These are phyloP conservation scores for Eimeria necatrix DNA, from an alignment of 169 alveolate genomes.

Conservation along the genomic window DNA sequence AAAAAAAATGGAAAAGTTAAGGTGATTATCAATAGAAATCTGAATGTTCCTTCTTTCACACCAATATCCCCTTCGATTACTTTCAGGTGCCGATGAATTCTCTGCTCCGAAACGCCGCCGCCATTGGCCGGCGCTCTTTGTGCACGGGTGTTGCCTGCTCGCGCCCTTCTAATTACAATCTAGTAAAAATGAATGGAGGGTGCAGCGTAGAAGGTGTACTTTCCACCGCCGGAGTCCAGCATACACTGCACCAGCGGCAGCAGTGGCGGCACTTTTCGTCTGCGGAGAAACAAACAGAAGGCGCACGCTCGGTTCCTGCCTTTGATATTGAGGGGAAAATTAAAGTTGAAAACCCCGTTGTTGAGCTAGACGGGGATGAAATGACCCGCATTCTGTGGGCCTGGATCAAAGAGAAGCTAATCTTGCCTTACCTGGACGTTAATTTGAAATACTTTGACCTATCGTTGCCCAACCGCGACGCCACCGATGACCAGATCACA, in stretches of 20 bases:
- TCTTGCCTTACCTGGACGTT: constrained; percentile 95
- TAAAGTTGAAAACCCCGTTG: constrained; percentile 93
- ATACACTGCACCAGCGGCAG: not conserved
- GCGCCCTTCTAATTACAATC: too few relatives aligned
- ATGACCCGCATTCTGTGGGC: constrained; percentile 97
- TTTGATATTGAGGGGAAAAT: constrained; percentile 81
- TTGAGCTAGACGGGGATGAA: constrained; percentile 97
- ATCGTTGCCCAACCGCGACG: constrained; percentile 93
- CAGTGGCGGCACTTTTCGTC: not conserved
- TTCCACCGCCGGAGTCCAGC: too few relatives aligned
- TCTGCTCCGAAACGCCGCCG: too few relatives aligned
- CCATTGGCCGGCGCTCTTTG: too few relatives aligned
- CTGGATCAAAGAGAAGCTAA: constrained; percentile 94
- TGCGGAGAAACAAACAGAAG: not conserved
- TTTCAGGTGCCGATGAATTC: too few relatives aligned
- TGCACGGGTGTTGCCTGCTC: too few relatives aligned
- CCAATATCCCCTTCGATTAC: too few relatives aligned
- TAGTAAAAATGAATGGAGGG: too few relatives aligned
- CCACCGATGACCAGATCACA: constrained; percentile 97
- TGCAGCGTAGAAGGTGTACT: too few relatives aligned
- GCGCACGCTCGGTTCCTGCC: not conserved
- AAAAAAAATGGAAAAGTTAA: too few relatives aligned
- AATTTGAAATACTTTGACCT: constrained; percentile 95
- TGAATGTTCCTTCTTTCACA: too few relatives aligned
- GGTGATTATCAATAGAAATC: too few relatives aligned